These are phyloP conservation scores for Camellia japonica DNA, from an alignment of 148 eudicot species.

Conservation along the genomic window DNA sequence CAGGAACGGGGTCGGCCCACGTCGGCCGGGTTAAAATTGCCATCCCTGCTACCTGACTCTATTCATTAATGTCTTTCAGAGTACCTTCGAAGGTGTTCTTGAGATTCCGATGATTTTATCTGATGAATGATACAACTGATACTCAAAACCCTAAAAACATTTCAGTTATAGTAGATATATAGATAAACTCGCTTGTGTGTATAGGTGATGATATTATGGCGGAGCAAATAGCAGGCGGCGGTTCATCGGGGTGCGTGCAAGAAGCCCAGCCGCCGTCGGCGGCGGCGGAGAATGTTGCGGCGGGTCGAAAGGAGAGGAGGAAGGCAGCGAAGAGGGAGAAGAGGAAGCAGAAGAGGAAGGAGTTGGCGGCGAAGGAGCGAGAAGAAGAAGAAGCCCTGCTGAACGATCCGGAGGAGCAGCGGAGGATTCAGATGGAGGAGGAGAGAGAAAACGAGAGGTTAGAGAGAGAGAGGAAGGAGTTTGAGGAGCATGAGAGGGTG, in stretches of 20 bases:
- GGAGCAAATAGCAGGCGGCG: neutral
- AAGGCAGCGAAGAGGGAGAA: conserved; percentile 75
- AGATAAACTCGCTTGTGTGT: neutral
- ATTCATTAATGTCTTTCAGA: too few relatives aligned
- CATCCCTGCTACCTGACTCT: too few relatives aligned
- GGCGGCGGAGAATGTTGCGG: neutral
- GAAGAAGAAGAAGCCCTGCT: conserved; percentile 52
- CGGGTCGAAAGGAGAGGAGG: conserved; percentile 68
- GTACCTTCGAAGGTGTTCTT: neutral
- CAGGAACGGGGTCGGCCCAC: too few relatives aligned
- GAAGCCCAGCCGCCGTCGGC: neutral
- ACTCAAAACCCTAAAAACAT: neutral
- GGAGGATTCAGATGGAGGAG: conserved; percentile 43
- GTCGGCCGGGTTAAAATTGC: too few relatives aligned
- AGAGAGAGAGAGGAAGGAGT: conserved; percentile 61
- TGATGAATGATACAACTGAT: neutral
- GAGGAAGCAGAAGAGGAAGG: conserved; percentile 72
- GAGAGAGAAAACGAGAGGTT: conserved; percentile 57
- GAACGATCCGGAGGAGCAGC: conserved; percentile 65
- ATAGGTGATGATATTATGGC: conserved; percentile 1
- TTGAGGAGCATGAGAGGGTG: conserved; percentile 68
- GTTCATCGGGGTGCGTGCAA: neutral
- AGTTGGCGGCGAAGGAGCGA: conserved; percentile 58
- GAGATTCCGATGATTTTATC: neutral
- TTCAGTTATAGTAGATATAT: neutral